phyloP scores from a whole-genome alignment of 768 basidiomycete species.

The Butyriboletus loyo region DNA sequence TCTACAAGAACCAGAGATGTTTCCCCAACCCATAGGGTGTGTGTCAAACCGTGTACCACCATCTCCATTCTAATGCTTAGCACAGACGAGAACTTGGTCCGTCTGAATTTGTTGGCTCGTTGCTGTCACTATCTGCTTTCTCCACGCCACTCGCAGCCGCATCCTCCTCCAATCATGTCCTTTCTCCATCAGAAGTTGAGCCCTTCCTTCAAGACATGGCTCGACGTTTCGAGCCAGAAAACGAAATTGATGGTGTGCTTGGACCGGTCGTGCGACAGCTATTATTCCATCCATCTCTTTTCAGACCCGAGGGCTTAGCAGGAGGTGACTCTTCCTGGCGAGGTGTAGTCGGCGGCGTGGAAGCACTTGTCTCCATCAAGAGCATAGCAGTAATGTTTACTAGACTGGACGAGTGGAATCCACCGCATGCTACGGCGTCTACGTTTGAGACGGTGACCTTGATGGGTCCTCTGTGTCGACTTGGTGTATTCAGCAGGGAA shows the following conservation, averaged over 20 bases:
- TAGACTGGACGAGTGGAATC: constrained; percentile 71
- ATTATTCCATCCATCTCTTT: constrained; percentile 62
- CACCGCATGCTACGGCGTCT: constrained; percentile 51
- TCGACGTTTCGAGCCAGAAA: constrained; percentile 73
- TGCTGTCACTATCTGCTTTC: constrained; percentile 70
- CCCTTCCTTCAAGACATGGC: constrained; percentile 83
- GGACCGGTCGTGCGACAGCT: constrained; percentile 64
- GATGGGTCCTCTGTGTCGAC: constrained; percentile 79
- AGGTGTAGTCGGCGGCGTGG: constrained; percentile 77
- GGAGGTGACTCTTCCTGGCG: constrained; percentile 83
- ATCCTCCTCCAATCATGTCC: constrained; percentile 43
- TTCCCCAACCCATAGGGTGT: constrained; percentile 81
- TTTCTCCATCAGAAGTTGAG: constrained; percentile 68
- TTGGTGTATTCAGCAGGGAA: constrained; percentile 86
- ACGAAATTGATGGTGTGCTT: constrained; percentile 77
- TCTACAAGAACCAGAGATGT: constrained; percentile 92
- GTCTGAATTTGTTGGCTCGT: constrained; percentile 75
- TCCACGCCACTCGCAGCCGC: constrained; percentile 61
- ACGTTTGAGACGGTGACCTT: constrained; percentile 66
- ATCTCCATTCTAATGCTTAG: constrained; percentile 1
- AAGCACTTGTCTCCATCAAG: constrained; percentile 78
- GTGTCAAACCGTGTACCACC: constrained; percentile 18
- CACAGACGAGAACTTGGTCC: constrained; percentile 69
- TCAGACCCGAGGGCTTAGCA: constrained; percentile 63
- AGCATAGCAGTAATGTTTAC: constrained; percentile 80